phyloP scores from a whole-genome alignment of 306 rosid genomes.

The Pterocarpus macrocarpus region DNA sequence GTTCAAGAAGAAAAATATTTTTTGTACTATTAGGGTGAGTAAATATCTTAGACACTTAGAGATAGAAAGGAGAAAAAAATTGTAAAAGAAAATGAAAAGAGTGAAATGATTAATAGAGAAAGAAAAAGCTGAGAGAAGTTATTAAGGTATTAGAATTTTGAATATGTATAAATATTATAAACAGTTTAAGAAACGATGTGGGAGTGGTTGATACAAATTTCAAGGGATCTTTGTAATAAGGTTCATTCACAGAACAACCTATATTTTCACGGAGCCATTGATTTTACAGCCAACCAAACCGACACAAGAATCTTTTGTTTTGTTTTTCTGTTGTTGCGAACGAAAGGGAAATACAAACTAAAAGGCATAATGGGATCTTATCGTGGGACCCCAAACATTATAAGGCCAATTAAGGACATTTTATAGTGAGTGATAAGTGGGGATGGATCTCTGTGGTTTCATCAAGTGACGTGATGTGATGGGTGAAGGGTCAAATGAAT shows the following conservation, averaged over 20 bases:
- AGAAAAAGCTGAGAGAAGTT: too few species aligned
- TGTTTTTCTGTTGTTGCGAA: constrained; percentile 37
- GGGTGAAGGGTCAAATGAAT: constrained; percentile 1
- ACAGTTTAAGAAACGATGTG: background rate
- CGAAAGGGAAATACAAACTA: constrained; percentile 40
- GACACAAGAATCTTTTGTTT: constrained; percentile 35
- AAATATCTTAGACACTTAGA: too few species aligned
- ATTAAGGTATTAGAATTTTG: too few species aligned
- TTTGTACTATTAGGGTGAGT: too few species aligned
- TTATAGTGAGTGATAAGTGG: background rate
- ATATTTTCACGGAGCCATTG: constrained; percentile 18
- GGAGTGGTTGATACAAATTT: background rate
- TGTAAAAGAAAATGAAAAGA: too few species aligned
- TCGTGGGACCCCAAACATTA: constrained; percentile 32
- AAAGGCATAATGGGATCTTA: constrained; percentile 43
- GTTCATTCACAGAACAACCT: constrained; percentile 1
- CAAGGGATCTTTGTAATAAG: background rate
- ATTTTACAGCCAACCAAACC: constrained; percentile 41
- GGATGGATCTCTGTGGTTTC: background rate
- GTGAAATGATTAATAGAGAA: too few species aligned
- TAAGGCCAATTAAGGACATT: constrained; percentile 30
- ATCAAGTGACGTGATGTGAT: constrained; percentile 6
- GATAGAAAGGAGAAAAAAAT: too few species aligned
- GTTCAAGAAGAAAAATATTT: too few species aligned
- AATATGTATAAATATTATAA: too few species aligned